phyloP scores from a whole-genome alignment of 495 filamentous ascomycete genomes.

The Opeltia flavorubescens region DNA sequence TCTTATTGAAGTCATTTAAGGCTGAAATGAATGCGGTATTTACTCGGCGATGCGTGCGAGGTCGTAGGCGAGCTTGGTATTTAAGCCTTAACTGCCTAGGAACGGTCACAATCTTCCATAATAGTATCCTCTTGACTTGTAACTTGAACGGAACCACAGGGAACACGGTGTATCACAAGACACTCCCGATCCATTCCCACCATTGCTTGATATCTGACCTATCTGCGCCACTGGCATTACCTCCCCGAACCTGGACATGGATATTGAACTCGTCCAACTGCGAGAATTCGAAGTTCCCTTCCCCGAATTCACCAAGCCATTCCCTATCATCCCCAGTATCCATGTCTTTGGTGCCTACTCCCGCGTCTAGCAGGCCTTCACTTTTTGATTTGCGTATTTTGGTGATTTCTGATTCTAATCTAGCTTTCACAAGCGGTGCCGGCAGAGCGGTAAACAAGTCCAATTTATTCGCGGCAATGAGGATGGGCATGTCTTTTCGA shows the following conservation, averaged over 20 bases:
- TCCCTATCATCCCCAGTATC: conserved; percentile 55
- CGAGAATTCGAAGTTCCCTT: conserved; percentile 62
- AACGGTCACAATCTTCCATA: neutral
- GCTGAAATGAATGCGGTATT: too few species aligned
- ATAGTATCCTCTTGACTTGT: neutral
- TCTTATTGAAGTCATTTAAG: too few species aligned
- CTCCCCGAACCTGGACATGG: conserved; percentile 62
- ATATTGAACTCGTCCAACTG: conserved; percentile 74
- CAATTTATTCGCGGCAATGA: conserved; percentile 86
- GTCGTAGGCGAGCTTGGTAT: too few species aligned
- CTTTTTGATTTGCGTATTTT: conserved; percentile 62
- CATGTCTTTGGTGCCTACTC: conserved; percentile 42
- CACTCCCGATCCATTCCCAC: conserved; percentile 74
- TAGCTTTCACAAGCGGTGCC: conserved; percentile 55
- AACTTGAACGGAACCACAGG: neutral
- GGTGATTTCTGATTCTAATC: conserved; percentile 70
- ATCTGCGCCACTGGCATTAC: conserved; percentile 58
- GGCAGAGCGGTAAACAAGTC: conserved; percentile 92
- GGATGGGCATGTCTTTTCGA: conserved; percentile 50
- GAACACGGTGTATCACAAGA: conserved; percentile 26
- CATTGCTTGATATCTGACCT: conserved; percentile 59
- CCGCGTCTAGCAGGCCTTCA: conserved; percentile 69
- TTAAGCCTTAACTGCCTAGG: too few species aligned
- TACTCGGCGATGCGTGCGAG: too few species aligned
- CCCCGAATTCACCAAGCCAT: conserved; percentile 67